Evolutionary conservation across 768 basidiomycete species (phyloP), one percentile per base, ranked within the genome.

Genomic region (Tremella mesenterica): DNA sequence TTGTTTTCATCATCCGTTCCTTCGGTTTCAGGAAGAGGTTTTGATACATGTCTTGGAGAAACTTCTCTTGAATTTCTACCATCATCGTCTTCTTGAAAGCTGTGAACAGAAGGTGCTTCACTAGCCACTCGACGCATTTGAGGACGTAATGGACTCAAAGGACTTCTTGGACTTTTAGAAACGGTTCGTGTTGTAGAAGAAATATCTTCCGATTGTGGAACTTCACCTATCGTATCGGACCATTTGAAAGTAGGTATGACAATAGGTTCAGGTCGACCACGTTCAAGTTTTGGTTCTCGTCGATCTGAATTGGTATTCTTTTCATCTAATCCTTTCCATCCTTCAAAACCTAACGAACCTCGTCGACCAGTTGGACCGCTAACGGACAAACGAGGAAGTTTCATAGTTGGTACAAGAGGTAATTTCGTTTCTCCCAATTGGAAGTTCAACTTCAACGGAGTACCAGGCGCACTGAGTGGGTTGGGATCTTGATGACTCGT

Each of bases 201-300:
- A n/a, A n/a, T n/a, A n/a, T n/a, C n/a, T n/a, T n/a, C n/a, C n/a
- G n/a, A n/a, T n/a, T n/a, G n/a, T n/a, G n/a, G n/a, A n/a, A n/a
- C n/a, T n/a, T n/a, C n/a, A n/a, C n/a, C n/a, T n/a, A n/a, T n/a
- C n/a, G n/a, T n/a, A n/a, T 64, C 59, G 26, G 62, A 56, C 62
- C 62, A 64, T 14, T 34, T 52, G 57, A 64, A 60, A 16, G 56
- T 49, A 16, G 62, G 54, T 20, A 60, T 28, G 20, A 47, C 25
- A 26, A 36, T 43, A 29, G 47, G 26, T 48, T 45, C 43, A 25
- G 16, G 34, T 50, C 31, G 27, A 28, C 26, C 12, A 20, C 34
- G 4, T 9, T 36, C 5, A 43, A 27, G 34, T 44, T 48, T 39
- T 52, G 47, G 6, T 43, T 44, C 9, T 56, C 57, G 16, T 43